Conservation (phyloP, 768 basidiomycete genomes). For the Serendipita sp. region DNA sequence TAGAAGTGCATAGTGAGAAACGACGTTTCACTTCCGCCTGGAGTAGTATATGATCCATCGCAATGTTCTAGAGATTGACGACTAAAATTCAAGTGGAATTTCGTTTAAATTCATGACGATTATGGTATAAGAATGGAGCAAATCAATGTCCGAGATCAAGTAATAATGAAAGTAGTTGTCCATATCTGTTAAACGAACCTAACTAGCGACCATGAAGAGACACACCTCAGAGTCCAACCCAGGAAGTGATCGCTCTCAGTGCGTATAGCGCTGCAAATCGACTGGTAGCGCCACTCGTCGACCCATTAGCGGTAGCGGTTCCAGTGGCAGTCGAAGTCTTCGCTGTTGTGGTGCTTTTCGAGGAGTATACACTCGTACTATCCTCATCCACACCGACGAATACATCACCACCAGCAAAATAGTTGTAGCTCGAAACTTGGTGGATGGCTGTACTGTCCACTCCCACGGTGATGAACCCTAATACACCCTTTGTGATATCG, state of each 20-base stretch:
- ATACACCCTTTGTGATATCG: conserved; percentile 20
- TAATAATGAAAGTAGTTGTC: too few relatives aligned
- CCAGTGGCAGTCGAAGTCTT: neutral
- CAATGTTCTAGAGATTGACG: conserved; percentile 2
- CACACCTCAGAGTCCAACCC: too few relatives aligned
- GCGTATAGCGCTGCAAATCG: neutral
- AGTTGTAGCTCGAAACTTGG: neutral
- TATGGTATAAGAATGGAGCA: too few relatives aligned
- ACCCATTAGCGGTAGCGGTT: neutral
- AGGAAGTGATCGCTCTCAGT: too few relatives aligned
- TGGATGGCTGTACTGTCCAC: neutral
- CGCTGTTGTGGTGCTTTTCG: neutral
- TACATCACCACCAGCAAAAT: conserved; percentile 1
- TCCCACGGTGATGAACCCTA: conserved; percentile 17
- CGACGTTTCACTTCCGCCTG: neutral
- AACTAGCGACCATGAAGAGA: too few relatives aligned
- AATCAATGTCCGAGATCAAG: too few relatives aligned
- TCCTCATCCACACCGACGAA: neutral
- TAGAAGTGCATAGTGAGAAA: conserved; percentile 6
- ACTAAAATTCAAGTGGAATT: too few relatives aligned
- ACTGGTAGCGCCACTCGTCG: neutral
- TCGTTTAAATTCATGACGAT: too few relatives aligned
- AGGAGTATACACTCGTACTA: neutral
- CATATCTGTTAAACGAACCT: too few relatives aligned
- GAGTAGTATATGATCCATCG: conserved; percentile 2